These are phyloP conservation scores for Tulasnella sp. DNA, from an alignment of 768 basidiomycete genomes.

Conservation along the genomic window DNA sequence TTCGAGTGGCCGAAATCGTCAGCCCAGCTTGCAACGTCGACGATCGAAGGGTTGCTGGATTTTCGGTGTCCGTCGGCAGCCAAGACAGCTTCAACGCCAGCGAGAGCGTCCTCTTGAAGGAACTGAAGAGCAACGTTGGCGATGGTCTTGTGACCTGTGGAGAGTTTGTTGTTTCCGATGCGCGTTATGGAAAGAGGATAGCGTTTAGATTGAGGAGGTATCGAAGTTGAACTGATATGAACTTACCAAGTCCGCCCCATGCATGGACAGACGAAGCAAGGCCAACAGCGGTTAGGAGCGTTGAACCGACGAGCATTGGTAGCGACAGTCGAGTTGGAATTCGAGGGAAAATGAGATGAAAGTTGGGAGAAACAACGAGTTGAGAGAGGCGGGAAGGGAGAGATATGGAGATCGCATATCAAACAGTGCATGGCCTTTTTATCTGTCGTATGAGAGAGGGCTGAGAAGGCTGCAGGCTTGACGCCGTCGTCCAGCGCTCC, in stretches of 20 bases:
- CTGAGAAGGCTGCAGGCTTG: too few relatives aligned
- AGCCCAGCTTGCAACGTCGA: slow-evolving; percentile 15
- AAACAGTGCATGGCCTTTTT: too few relatives aligned
- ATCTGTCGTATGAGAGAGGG: too few relatives aligned
- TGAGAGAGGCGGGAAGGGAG: too few relatives aligned
- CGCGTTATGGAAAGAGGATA: background rate
- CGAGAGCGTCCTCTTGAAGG: background rate
- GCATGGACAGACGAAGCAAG: background rate
- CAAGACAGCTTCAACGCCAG: background rate
- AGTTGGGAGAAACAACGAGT: too few relatives aligned
- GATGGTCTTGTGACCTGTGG: slow-evolving; percentile 8
- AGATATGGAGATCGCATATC: too few relatives aligned
- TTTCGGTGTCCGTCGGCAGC: background rate
- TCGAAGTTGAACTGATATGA: too few relatives aligned
- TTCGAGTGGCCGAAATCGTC: background rate
- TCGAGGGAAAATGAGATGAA: too few relatives aligned
- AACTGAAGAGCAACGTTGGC: background rate
- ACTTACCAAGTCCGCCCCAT: background rate
- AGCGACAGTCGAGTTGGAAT: too few relatives aligned
- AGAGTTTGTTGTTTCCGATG: background rate
- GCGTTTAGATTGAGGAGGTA: too few relatives aligned
- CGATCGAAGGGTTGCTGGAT: background rate
- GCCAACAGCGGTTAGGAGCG: background rate
- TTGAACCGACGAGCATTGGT: background rate
- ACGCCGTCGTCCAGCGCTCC: too few relatives aligned